phyloP scores from a whole-genome alignment of 2,329 filamentous ascomycete species.

The Aaosphaeria arxii region DNA sequence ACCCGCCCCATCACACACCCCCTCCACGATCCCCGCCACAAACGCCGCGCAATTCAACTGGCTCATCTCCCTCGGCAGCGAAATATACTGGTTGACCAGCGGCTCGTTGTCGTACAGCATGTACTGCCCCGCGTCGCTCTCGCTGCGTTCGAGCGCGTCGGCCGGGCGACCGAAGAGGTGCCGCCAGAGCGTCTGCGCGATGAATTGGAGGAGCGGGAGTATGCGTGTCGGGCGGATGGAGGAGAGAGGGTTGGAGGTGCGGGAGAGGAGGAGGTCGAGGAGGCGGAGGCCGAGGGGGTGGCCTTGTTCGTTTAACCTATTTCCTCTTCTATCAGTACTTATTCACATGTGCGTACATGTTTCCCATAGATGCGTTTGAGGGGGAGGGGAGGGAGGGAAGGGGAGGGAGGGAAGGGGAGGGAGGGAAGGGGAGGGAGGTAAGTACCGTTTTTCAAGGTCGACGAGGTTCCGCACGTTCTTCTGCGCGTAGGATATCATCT shows the following conservation, averaged over 20 bases:
- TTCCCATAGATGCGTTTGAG: too few relatives aligned
- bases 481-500: constrained; percentile 96
- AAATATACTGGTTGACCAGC: constrained; percentile 90
- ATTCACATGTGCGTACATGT: too few relatives aligned
- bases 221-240: constrained; percentile 76
- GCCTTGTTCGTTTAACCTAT: constrained; percentile 82
- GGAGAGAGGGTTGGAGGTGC: constrained; percentile 47
- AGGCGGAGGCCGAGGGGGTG: constrained; percentile 92
- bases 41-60: constrained; percentile 96
- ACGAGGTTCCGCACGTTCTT: constrained; percentile 85
- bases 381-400: too few relatives aligned
- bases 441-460: constrained; percentile 85
- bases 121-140: constrained; percentile 86
- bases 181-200: constrained; percentile 87
- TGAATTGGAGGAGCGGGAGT: constrained; percentile 88
- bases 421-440: background rate
- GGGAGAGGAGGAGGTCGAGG: constrained; percentile 87
- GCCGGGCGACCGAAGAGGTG: constrained; percentile 89
- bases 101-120: constrained; percentile 99
- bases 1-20: constrained; percentile 87
- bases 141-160: constrained; percentile 87
- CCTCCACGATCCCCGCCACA: constrained; percentile 92
- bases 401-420: background rate
- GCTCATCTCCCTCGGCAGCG: constrained; percentile 90
- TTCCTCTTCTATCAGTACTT: constrained; percentile 53